phyloP scores from a whole-genome alignment of 805 yeast genomes.

The Vanderwaltozyma polyspora region DNA sequence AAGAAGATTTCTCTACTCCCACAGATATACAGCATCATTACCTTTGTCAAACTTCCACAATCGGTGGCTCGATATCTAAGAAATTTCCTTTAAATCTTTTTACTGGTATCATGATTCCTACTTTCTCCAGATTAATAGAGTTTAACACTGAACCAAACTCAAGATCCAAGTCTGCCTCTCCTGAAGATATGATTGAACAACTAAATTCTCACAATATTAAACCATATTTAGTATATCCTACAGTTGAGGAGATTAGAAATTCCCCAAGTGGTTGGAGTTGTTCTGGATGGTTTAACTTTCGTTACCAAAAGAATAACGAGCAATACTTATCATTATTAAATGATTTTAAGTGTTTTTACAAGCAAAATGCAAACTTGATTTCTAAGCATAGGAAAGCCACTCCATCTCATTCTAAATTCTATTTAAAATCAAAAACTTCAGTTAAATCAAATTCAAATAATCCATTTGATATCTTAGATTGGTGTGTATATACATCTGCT shows the following conservation, averaged over 20 bases:
- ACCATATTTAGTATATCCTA: constrained; percentile 21
- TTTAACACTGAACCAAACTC: neutral
- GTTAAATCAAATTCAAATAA: constrained; percentile 15
- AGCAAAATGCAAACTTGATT: constrained; percentile 9
- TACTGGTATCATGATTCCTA: constrained; percentile 19
- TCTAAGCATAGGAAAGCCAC: constrained; percentile 1
- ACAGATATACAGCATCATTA: constrained; percentile 20
- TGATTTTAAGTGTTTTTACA: constrained; percentile 12
- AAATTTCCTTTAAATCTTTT: constrained; percentile 12
- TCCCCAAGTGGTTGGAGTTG: constrained; percentile 14
- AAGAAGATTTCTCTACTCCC: too few species aligned
- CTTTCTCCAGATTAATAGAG: constrained; percentile 4
- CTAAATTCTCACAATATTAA: constrained; percentile 4
- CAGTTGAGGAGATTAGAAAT: constrained; percentile 14
- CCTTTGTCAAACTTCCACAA: constrained; percentile 28
- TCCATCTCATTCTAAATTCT: constrained; percentile 62
- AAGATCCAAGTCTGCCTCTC: constrained; percentile 1
- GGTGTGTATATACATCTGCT: constrained; percentile 68
- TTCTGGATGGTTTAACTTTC: constrained; percentile 24
- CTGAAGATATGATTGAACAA: constrained; percentile 1
- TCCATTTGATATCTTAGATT: constrained; percentile 30
- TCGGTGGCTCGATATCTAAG: constrained; percentile 15
- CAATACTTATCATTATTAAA: constrained; percentile 12
- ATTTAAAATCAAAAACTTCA: constrained; percentile 42
- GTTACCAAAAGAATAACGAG: constrained; percentile 7